Conservation (phyloP, 1,284 basidiomycete genomes). For the Apiotrichum montevideense region DNA sequence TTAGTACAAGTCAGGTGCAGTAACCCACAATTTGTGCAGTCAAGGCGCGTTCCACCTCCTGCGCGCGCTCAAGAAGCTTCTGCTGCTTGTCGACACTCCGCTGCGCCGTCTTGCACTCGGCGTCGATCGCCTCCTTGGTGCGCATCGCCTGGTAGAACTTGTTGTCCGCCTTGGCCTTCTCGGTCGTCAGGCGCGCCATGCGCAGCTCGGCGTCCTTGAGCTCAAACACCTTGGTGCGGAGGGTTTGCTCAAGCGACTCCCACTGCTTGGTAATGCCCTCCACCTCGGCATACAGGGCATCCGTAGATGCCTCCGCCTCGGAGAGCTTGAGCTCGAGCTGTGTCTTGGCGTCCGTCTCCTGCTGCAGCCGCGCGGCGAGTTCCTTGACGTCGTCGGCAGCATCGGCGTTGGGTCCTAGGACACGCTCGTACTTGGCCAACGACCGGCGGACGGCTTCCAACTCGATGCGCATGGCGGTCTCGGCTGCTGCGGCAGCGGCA, state of each 20-base stretch:
- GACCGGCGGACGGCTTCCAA: constrained; percentile 40
- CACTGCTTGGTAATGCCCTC: constrained; percentile 81
- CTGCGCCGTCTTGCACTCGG: constrained; percentile 64
- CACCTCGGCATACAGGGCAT: constrained; percentile 75
- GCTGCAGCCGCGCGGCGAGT: constrained; percentile 56
- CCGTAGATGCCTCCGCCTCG: constrained; percentile 54
- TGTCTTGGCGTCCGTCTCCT: constrained; percentile 60
- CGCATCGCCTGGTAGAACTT: constrained; percentile 90
- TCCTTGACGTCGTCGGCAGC: constrained; percentile 50
- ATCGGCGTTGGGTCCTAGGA: constrained; percentile 56
- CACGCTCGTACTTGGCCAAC: constrained; percentile 57
- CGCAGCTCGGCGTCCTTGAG: constrained; percentile 70
- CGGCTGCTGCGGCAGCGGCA: constrained; percentile 14
- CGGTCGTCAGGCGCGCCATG: constrained; percentile 57
- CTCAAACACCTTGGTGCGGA: constrained; percentile 78
- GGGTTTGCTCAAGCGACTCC: constrained; percentile 76
- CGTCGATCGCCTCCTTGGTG: constrained; percentile 74
- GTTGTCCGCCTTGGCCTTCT: constrained; percentile 92
- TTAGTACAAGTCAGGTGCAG: not conserved
- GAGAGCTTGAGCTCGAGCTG: constrained; percentile 51
- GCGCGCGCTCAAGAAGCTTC: constrained; percentile 64
- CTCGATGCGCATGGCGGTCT: constrained; percentile 21
- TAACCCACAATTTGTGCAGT: constrained; percentile 55
- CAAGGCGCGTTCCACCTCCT: constrained; percentile 61
- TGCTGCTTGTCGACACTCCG: constrained; percentile 70